phyloP scores from a whole-genome alignment of 208 protist genomes.

The Leishmania martiniquensis region DNA sequence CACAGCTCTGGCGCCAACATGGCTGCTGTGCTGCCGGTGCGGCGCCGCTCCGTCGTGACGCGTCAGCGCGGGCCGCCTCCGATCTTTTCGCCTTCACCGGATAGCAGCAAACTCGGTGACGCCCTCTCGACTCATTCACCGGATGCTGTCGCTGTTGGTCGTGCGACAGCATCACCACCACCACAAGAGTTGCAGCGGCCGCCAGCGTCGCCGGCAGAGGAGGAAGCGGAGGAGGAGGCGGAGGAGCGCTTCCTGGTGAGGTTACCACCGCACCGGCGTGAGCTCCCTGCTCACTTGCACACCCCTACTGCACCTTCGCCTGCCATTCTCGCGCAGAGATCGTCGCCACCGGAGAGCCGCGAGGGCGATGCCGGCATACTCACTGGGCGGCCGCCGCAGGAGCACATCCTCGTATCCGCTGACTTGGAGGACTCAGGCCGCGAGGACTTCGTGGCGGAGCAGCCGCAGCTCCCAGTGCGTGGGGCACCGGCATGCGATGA shows the following conservation, averaged over 20 bases:
- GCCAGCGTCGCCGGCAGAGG: neutral
- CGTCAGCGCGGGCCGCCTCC: slow-evolving; percentile 6
- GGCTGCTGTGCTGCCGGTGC: slow-evolving; percentile 12
- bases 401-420: neutral
- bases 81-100: slow-evolving; percentile 1
- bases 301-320: neutral
- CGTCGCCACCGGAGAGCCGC: neutral
- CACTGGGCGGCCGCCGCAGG: neutral
- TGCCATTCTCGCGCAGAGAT: neutral
- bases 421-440: neutral
- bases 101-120: neutral
- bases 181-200: neutral
- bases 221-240: neutral
- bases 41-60: slow-evolving; percentile 11
- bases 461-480: neutral
- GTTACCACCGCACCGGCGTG: neutral
- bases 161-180: neutral
- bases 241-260: neutral
- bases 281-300: neutral
- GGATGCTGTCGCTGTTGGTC: neutral
- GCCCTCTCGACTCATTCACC: neutral
- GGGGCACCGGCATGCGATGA: neutral
- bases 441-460: neutral
- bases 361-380: neutral
- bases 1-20: neutral